Percentiles rank a stretch among this genome's conserved stretches.
These are phyloP conservation scores for Neonectria punicea DNA, from an alignment of 2,329 filamentous ascomycete species.

Conservation along the genomic window DNA sequence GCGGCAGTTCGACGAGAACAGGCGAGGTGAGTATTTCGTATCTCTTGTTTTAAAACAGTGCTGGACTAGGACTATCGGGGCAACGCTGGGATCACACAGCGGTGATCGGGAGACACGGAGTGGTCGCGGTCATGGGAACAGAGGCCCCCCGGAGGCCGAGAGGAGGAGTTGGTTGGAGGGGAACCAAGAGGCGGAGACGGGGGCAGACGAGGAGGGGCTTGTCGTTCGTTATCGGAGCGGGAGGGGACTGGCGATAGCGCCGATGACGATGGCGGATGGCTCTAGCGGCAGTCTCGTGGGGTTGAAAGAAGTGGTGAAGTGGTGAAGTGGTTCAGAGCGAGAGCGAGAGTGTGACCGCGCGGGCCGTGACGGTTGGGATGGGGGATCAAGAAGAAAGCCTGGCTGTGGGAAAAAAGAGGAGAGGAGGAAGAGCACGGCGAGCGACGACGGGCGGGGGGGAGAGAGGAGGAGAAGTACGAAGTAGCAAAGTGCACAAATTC, in stretches of 20 bases:
- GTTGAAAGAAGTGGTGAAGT: slow-evolving; percentile 17
- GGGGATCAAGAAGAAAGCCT: background rate
- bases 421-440: background rate
- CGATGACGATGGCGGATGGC: slow-evolving; percentile 41
- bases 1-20: slow-evolving; percentile 27
- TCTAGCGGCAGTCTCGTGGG: slow-evolving; percentile 36
- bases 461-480: slow-evolving; percentile 26
- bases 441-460: background rate
- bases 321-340: slow-evolving; percentile 3
- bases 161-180: slow-evolving; percentile 18
- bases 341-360: slow-evolving; percentile 15
- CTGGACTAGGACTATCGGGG: slow-evolving; percentile 44
- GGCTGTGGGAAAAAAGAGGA: background rate
- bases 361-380: background rate
- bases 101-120: slow-evolving; percentile 39
- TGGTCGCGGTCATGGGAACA: slow-evolving; percentile 40
- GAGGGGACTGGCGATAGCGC: slow-evolving; percentile 41
- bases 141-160: slow-evolving; percentile 29
- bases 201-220: slow-evolving; percentile 35
- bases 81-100: slow-evolving; percentile 42
- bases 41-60: slow-evolving; percentile 34
- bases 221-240: slow-evolving; percentile 38
- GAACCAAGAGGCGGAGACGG: slow-evolving; percentile 19
- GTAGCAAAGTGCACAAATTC: slow-evolving; percentile 27
- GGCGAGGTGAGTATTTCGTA: slow-evolving; percentile 37